Percentiles rank a stretch among this genome's conserved stretches.
These are phyloP conservation scores for Exidia glandulosa DNA, from an alignment of 768 basidiomycete genomes.

Conservation along the genomic window DNA sequence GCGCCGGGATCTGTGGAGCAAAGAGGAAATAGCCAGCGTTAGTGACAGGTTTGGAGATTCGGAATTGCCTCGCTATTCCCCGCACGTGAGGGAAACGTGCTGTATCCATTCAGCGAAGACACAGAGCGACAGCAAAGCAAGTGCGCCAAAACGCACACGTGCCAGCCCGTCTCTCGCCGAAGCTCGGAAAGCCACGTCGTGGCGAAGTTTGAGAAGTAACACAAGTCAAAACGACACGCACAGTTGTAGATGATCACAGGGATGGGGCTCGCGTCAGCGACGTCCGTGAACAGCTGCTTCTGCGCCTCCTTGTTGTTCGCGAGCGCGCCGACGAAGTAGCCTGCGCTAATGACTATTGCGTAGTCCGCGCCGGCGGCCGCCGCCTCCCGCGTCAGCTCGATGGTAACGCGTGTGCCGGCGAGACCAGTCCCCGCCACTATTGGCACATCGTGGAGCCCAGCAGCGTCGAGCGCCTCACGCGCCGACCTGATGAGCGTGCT, in stretches of 20 bases:
- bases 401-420: conserved; percentile 73
- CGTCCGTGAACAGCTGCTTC: conserved; percentile 68
- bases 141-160: background rate
- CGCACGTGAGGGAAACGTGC: background rate
- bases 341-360: conserved; percentile 74
- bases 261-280: conserved; percentile 69
- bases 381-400: conserved; percentile 64
- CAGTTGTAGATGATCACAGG: conserved; percentile 87
- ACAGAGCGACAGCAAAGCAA: background rate
- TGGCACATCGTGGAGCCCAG: conserved; percentile 48
- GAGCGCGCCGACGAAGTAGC: conserved; percentile 77
- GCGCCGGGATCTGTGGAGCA: conserved; percentile 77
- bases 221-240: conserved; percentile 24
- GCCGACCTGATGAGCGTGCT: conserved; percentile 50
- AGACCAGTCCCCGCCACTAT: conserved; percentile 80
- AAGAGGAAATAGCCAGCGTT: background rate
- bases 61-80: no score
- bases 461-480: conserved; percentile 59
- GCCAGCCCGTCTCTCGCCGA: background rate
- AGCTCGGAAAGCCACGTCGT: background rate
- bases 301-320: conserved; percentile 45
- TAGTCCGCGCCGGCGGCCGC: conserved; percentile 81
- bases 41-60: no score
- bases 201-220: background rate
- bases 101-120: no score